A percentile compares a stretch with the other conserved stretches of the same genome.
phyloP scores from a whole-genome alignment of 441 rosid species.

The Jatropha multifida region DNA sequence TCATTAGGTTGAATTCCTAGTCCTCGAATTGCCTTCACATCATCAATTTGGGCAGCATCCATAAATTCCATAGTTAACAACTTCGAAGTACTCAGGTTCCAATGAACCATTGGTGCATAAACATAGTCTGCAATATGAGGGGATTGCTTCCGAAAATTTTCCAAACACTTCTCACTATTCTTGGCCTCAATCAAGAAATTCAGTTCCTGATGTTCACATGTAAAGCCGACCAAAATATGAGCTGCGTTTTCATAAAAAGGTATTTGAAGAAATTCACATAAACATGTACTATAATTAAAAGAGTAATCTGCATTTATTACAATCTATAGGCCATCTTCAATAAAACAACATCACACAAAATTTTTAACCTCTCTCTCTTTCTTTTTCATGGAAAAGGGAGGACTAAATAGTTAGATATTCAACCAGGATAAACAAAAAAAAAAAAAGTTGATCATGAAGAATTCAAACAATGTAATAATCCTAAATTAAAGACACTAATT shows the following conservation, averaged over 20 bases:
- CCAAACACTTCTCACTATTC: conserved; percentile 84
- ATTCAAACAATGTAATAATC: background rate
- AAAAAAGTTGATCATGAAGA: background rate
- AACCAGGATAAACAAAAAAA: background rate
- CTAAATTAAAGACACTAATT: background rate
- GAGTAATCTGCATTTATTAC: background rate
- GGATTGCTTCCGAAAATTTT: conserved; percentile 82
- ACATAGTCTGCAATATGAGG: conserved; percentile 80
- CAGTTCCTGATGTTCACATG: conserved; percentile 60
- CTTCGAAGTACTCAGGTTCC: conserved; percentile 88
- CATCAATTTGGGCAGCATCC: conserved; percentile 83
- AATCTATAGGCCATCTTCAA: background rate
- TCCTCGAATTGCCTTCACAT: conserved; percentile 58
- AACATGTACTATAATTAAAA: background rate
- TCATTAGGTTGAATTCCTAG: conserved; percentile 80
- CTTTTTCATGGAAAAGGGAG: background rate
- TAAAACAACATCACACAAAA: background rate
- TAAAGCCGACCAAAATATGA: conserved; percentile 14
- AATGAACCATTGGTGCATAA: conserved; percentile 74
- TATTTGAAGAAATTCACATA: background rate
- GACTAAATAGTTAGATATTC: background rate
- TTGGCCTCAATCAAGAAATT: conserved; percentile 89
- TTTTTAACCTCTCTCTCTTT: background rate
- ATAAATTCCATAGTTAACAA: conserved; percentile 91
- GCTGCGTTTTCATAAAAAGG: background rate